Base-by-base conservation (phyloP, 2,329 filamentous ascomycete genomes). In the Torrubiella hemipterigena region DNA sequence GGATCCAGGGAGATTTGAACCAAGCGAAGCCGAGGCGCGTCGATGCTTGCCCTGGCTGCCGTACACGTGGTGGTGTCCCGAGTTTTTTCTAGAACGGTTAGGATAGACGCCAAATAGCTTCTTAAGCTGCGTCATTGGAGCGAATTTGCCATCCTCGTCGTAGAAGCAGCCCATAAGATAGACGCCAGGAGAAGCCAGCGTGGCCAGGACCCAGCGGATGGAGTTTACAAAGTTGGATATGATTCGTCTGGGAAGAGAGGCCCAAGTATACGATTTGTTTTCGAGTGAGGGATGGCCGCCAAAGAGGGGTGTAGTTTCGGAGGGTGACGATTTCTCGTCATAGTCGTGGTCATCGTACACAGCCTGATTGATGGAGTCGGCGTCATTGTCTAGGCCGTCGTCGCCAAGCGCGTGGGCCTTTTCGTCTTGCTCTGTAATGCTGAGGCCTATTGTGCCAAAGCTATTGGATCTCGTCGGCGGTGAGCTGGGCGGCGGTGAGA, bases 91-190 rank as follows among this genome's bases (percentile, higher is more conserved):
- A 7, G 31, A 20, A 16, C 28, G 23, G 24, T 25, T 28, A 13
- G 35, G 35, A 18, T 37, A 56, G 20, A 57, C 43, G 30, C 68
- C 66, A 38, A 73, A 69, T 17, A 89, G 61, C 47, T 69, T 78
- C 48, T 71, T 69, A 26, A 91, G 57, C 36, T 84, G 86, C 29
- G 76, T 59, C 36, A 91, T 58, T n/a, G 84, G 73, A 32, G 84
- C 80, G 52, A 93, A 93, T 30, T 66, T 66, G 30, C 85, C 85
- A 35, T 81, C 62, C 27, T 85, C 77, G 48, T 93, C 78, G 58
- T 82, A 89, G 45, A 96, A 80, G 50, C 73, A 86, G 41, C 82
- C 79, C 37, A 87, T 73, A 34, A 94, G 58, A 56, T 89, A 95
- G 30, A 86, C 71, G 13, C 79, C 82, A 2, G 89, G 89, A 15